Evolutionary conservation across 305 asterid genomes (phyloP).

Genomic region (Solanum hybrid): DNA sequence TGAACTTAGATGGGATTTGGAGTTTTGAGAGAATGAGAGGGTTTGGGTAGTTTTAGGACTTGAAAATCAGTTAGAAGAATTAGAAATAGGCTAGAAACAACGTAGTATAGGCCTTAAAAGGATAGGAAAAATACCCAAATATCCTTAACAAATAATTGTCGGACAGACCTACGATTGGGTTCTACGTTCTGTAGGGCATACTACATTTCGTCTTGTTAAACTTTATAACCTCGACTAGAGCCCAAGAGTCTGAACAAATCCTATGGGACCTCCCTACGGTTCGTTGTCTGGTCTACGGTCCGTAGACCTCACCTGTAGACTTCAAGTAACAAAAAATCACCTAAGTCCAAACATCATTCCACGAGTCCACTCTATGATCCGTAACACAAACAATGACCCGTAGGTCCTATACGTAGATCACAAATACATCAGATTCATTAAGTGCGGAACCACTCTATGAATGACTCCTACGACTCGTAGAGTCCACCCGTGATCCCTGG

Average conservation of each 20-base stretch:
- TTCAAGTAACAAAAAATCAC: not conserved
- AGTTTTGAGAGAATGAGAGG: not conserved
- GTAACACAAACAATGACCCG: too few species aligned
- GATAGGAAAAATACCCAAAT: not conserved
- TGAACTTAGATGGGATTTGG: not conserved
- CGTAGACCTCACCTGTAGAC: not conserved
- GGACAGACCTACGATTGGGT: not conserved
- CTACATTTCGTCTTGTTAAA: not conserved
- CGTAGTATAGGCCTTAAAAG: not conserved
- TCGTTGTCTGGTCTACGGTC: not conserved
- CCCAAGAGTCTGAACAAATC: not conserved
- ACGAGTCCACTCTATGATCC: too few species aligned
- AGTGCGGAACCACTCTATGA: too few species aligned
- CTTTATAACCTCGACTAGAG: not conserved
- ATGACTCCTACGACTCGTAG: too few species aligned
- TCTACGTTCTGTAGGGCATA: not conserved
- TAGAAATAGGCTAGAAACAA: not conserved
- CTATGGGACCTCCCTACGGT: not conserved
- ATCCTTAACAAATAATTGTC: not conserved
- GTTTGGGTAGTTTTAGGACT: not conserved
- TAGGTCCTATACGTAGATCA: too few species aligned
- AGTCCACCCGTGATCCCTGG: too few species aligned
- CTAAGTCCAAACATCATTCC: not conserved
- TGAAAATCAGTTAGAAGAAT: not conserved
- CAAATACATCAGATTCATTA: too few species aligned